Base-by-base conservation (phyloP, 352 stramenopile species). In the Phytopythium sindhum region DNA sequence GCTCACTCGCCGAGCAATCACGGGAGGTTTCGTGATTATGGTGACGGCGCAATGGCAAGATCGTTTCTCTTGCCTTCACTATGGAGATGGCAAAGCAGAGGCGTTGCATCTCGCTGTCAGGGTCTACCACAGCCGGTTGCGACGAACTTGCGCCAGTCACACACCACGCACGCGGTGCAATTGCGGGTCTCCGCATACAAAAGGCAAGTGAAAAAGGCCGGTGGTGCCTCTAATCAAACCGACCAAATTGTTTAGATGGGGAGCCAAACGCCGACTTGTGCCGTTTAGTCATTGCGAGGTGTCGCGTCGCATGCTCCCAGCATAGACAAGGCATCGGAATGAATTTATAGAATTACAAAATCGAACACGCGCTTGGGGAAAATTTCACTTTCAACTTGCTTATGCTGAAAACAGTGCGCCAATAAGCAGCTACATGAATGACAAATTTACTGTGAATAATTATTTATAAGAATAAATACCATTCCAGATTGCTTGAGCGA, bases 201-300 rank as follows among this genome's bases (percentile, higher is more conserved):
- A 28, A 26, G 42, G 8, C 42, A 50, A 50, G 42, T 50, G 42
- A 50, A 28, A 2, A 19, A 28, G n/a, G 21, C 10, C 6, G 42
- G 42, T 28, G 42, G n/a, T 15, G 42, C 42, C 51, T 57, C 51
- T 57, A 57, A 57, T 57, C 51, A 50, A 50, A 28, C 10, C 42
- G 42, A 10, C 42, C 42, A 11, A 50, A 2, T 9, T 50, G 42
- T 50, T 50, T 50, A 50, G 42, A 50, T 50, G 42, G 35, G 35
- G 5, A 35, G 31, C 31, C 31, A 35, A 35, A 35, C 3, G 31
- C 8, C 31, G 31, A 8, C 31, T 35, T 8, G 31, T 35, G 31
- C 31, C 31, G 3, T 35, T 3, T 10, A 12, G 35, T 10, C 9
- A 42, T 42, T 17, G 3, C 8, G 31, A 35, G 31, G 8, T 50